Percentiles rank a stretch among this genome's conserved stretches.
Evolutionary conservation across 352 stramenopile species (phyloP).

Genomic region (Globisporangium middletonii): DNA sequence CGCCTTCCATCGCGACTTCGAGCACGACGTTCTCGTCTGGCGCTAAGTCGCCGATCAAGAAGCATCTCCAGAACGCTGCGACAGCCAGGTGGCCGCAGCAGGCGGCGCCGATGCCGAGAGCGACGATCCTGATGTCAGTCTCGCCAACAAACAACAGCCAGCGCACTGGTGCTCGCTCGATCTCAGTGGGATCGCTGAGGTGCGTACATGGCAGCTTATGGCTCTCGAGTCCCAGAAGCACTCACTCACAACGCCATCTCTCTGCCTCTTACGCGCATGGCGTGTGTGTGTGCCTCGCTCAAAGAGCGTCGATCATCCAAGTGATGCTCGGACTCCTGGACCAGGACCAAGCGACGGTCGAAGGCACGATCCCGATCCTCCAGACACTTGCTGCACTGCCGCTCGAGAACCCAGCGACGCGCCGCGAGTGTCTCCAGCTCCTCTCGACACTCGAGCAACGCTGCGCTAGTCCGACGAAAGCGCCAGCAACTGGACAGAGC

Average conservation of each 20-base stretch:
- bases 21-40: background rate
- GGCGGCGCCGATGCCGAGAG: background rate
- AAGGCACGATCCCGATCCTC: constrained; percentile 45
- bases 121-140: background rate
- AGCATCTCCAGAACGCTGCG: constrained; percentile 30
- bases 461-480: constrained; percentile 1
- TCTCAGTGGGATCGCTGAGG: constrained; percentile 4
- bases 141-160: background rate
- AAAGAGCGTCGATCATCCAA: constrained; percentile 49
- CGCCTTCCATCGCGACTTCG: background rate
- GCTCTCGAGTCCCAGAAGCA: constrained; percentile 2
- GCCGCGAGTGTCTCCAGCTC: constrained; percentile 30
- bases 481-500: background rate
- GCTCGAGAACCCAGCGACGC: constrained; percentile 31
- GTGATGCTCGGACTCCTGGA: constrained; percentile 48
- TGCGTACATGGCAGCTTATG: background rate
- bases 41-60: constrained; percentile 52
- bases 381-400: constrained; percentile 32
- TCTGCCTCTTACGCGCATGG: background rate
- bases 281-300: constrained; percentile 2
- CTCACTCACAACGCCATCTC: background rate
- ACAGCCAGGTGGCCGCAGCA: constrained; percentile 1
- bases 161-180: background rate
- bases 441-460: constrained; percentile 25
- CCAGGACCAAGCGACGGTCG: constrained; percentile 38